Conservation (phyloP, 345 rosid genomes). For the Cardamine chenopodiifolia region DNA sequence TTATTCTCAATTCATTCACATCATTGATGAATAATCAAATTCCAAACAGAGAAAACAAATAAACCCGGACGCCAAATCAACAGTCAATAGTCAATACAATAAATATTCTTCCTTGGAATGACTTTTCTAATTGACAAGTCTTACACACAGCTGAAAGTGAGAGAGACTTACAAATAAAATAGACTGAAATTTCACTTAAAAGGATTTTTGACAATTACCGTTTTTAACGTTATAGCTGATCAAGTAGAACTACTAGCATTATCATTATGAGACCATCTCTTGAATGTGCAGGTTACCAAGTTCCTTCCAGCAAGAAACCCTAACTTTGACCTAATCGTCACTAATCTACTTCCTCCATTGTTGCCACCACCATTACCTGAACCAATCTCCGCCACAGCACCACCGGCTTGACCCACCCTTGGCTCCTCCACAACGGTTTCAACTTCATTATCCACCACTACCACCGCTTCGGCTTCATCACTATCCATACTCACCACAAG, state of each 20-base stretch:
- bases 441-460: slow-evolving; percentile 38
- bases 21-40: slow-evolving; percentile 15
- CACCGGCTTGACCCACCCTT: slow-evolving; percentile 58
- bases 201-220: slow-evolving; percentile 28
- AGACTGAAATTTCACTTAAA: background rate
- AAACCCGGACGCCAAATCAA: background rate
- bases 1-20: background rate
- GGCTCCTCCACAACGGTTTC: slow-evolving; percentile 58
- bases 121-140: slow-evolving; percentile 30
- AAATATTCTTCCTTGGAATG: slow-evolving; percentile 9
- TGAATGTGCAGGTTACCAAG: slow-evolving; percentile 55
- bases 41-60: slow-evolving; percentile 23
- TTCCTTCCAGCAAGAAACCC: slow-evolving; percentile 63
- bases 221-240: slow-evolving; percentile 11
- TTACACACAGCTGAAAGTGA: slow-evolving; percentile 26
- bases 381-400: slow-evolving; percentile 33
- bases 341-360: slow-evolving; percentile 54
- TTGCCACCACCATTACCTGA: slow-evolving; percentile 37
- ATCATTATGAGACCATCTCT: slow-evolving; percentile 58
- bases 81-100: slow-evolving; percentile 30
- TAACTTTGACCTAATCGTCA: slow-evolving; percentile 53
- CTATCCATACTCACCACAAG: slow-evolving; percentile 69
- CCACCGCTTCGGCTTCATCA: slow-evolving; percentile 35
- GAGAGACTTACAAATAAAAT: background rate
- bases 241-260: slow-evolving; percentile 46